A percentile compares a stretch with the other conserved stretches of the same genome.
These are phyloP conservation scores for Pleurozium schreberi DNA, from an alignment of 225 moss, liverwort and hornwort species.

Conservation along the genomic window DNA sequence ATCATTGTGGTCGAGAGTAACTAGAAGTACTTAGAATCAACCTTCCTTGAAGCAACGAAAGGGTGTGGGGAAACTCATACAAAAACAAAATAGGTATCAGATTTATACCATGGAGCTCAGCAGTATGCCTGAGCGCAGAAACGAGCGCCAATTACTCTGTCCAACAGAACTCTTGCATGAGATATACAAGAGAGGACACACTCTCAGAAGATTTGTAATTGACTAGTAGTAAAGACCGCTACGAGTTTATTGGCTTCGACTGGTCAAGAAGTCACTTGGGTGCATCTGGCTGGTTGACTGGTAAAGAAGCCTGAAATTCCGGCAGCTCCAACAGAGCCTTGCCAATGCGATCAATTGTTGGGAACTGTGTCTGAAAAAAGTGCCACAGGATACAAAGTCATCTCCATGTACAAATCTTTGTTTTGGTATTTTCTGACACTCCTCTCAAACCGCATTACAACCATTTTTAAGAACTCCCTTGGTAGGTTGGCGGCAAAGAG, in stretches of 20 bases:
- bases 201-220: no score
- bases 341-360: conserved; percentile 36
- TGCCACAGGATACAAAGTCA: neutral
- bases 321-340: conserved; percentile 37
- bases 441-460: neutral
- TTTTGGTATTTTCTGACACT: neutral
- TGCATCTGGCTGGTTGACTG: conserved; percentile 48
- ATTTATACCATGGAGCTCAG: neutral
- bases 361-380: conserved; percentile 34
- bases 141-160: neutral
- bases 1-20: neutral
- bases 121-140: neutral
- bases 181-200: neutral
- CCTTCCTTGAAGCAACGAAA: neutral
- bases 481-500: neutral
- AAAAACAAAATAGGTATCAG: no score
- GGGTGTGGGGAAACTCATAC: neutral
- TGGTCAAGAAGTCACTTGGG: conserved; percentile 15
- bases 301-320: conserved; percentile 37
- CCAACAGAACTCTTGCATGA: neutral
- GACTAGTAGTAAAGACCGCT: neutral
- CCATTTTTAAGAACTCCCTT: neutral
- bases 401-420: neutral
- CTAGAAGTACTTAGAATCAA: no score
- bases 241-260: neutral